Evolutionary conservation across 495 filamentous ascomycete genomes (phyloP).

Genomic region (Hypoxylon rickii): DNA sequence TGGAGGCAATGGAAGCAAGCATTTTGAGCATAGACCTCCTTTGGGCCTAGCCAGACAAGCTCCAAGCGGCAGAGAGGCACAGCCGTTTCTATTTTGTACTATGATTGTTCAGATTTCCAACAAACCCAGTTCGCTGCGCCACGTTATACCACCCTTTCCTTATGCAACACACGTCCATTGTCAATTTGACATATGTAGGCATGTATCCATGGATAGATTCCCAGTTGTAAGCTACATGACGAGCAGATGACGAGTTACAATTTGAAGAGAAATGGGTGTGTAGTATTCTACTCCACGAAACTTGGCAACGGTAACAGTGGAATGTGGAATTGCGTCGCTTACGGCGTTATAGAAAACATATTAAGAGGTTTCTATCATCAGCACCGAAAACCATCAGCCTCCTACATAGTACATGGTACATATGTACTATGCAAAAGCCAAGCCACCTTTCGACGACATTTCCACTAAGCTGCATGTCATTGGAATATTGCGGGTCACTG

Average conservation of each 20-base stretch:
- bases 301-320: conserved; percentile 2
- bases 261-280: not conserved
- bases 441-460: not conserved
- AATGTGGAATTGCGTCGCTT: conserved; percentile 19
- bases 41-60: not conserved
- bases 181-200: not conserved
- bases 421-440: not conserved
- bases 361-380: too few species aligned
- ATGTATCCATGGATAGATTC: not conserved
- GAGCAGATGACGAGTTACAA: not conserved
- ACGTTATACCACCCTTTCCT: not conserved
- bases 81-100: conserved; percentile 21
- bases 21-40: not conserved
- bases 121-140: not conserved
- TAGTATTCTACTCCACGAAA: conserved; percentile 13
- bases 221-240: too few species aligned
- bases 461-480: conserved; percentile 18
- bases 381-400: too few species aligned
- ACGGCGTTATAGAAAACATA: conserved; percentile 7
- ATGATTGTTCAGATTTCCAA: not conserved
- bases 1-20: not conserved
- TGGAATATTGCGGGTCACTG: conserved; percentile 13
- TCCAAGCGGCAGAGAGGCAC: conserved; percentile 14
- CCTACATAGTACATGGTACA: not conserved
- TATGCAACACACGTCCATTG: conserved; percentile 2